Evolutionary conservation across 2,329 filamentous ascomycete genomes (phyloP).

Genomic region (Emmonsia crescens): DNA sequence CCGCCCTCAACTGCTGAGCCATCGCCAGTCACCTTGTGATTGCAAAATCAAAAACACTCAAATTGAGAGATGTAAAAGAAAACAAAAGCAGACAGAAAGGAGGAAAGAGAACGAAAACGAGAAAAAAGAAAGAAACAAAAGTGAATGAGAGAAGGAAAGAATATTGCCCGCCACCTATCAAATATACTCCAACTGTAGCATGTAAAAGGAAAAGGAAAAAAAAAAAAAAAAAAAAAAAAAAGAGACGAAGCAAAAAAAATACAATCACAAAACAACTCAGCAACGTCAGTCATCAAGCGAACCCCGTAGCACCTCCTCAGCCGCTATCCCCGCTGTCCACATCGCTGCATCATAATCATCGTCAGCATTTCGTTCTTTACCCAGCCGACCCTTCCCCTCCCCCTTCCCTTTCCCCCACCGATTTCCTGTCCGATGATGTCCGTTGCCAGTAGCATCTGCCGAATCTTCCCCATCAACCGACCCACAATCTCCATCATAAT

Average conservation of each 20-base stretch:
- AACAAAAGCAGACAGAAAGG: not conserved
- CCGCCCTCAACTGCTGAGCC: not conserved
- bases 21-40: not conserved
- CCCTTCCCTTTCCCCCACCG: not conserved
- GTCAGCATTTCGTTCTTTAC: not conserved
- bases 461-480: conserved; percentile 9
- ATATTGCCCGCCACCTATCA: too few relatives aligned
- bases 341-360: conserved; percentile 13
- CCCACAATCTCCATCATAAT: conserved; percentile 5
- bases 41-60: not conserved
- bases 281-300: conserved; percentile 5
- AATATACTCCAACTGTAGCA: not conserved
- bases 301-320: conserved; percentile 11
- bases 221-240: too few relatives aligned
- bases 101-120: not conserved
- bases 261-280: not conserved
- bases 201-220: not conserved
- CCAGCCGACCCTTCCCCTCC: not conserved
- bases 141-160: not conserved
- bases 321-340: conserved; percentile 13
- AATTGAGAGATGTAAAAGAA: not conserved
- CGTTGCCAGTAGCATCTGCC: not conserved
- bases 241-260: too few relatives aligned
- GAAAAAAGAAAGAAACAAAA: not conserved
- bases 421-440: not conserved